Base-by-base conservation (phyloP, 306 rosid species). In the Pterocarpus santalinus region DNA sequence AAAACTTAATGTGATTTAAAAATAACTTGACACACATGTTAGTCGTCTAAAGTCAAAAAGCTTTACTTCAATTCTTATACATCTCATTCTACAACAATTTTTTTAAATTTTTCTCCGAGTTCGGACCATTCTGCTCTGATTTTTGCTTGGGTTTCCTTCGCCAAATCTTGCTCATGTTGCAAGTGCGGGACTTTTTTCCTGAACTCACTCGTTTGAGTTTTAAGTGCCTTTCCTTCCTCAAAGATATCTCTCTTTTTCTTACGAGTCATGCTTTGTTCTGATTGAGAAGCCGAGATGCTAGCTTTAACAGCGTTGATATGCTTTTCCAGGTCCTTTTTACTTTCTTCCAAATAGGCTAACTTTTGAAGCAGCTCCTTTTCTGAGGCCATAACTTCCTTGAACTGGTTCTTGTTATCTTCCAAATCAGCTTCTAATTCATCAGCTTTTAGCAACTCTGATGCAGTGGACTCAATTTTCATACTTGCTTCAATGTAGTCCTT, bases 361-460 rank as follows among this genome's bases (percentile, higher is more conserved):
- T 33, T 8, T 8, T 52, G 5, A 3, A 2, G 12, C 4, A 49
- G 15, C 47, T 36, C 52, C 1, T 72, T 72, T 56, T 72, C 52
- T 0, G 16, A 34, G 16, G 65, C 44, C 22, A 7, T 0, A 10
- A n/a, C 9, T 72, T 72, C 51, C 34, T 2, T 36, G 36, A 72
- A 72, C 4, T 10, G 65, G 52, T 53, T 53, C 52, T 6, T 55
- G 36, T 72, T 72, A 56, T 38, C 47, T 72, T 56, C 22, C 5
- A 72, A 30, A 55, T 15, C 65, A 7, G 41, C 77, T 38, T 72
- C 65, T 17, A 73, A 15, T 73, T 57, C 32, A 2, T 57, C 32
- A 6, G 3, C 11, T 38, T 34, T 73, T 38, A 33, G 14, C 5
- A 73, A 32, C 38, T 57, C 51, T 0, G 22, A 12, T 8, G 34